These are phyloP conservation scores for Fraxinus excelsior DNA, from an alignment of 257 asterid genomes.

Conservation along the genomic window DNA sequence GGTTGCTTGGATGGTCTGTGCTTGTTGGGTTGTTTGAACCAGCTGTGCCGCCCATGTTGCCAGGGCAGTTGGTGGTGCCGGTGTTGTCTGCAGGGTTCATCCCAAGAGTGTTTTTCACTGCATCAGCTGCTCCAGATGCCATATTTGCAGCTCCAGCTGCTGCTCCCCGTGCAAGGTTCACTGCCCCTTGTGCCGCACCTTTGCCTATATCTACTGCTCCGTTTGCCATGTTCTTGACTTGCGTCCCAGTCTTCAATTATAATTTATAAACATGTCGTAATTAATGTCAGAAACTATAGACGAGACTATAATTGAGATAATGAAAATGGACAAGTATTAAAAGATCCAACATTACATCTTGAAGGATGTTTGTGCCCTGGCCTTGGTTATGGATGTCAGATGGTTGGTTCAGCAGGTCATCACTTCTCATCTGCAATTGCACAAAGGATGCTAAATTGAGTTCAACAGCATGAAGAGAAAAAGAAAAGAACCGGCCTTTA, in stretches of 20 bases:
- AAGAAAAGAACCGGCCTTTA: neutral
- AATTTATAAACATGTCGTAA: neutral
- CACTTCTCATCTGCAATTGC: constrained; percentile 54
- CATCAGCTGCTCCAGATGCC: constrained; percentile 67
- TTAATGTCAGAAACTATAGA: no score
- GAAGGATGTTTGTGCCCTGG: constrained; percentile 46
- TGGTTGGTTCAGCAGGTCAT: constrained; percentile 39
- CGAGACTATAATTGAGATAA: no score
- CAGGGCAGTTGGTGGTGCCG: constrained; percentile 1
- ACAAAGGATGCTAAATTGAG: neutral
- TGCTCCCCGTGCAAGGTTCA: constrained; percentile 52
- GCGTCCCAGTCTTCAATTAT: constrained; percentile 40
- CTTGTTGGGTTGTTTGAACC: neutral
- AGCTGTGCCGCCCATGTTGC: neutral
- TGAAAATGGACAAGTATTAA: neutral
- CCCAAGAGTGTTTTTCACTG: constrained; percentile 59
- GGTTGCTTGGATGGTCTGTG: constrained; percentile 10
- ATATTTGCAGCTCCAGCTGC: constrained; percentile 51
- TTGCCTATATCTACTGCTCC: constrained; percentile 54
- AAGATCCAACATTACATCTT: constrained; percentile 48
- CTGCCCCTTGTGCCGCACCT: constrained; percentile 52
- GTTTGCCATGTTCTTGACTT: constrained; percentile 52
- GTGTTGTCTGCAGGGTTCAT: constrained; percentile 23
- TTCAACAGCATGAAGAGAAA: neutral
- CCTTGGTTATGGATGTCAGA: constrained; percentile 35